Base-by-base conservation (phyloP, 345 rosid species). In the Populus davidiana region DNA sequence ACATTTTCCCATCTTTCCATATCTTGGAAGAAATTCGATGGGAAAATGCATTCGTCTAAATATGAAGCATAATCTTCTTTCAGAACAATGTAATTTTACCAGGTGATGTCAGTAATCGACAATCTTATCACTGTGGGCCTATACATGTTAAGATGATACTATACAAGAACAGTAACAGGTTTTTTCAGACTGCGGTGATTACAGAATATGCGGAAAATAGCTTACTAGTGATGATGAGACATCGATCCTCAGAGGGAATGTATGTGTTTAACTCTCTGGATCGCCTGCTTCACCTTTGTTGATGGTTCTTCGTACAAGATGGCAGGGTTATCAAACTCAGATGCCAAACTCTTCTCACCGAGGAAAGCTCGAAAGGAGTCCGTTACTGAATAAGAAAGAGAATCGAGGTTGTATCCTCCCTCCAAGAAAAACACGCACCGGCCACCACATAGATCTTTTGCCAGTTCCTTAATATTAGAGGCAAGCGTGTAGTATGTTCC, bases 321-420 rank as follows among this genome's bases (percentile, higher is more conserved):
- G 6, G 91, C 91, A 25, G 96, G 97, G 69, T 93, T 81, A 67
- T 95, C 99, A 43, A 95, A 93, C 87, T 87, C 88, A 0, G 87
- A 77, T 13, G 99, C 97, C 84, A 84, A 80, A 47, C 98, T 95
- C 29, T 83, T 80, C 78, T 95, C 99, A 11, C 93, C 97, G 1
- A 93, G 89, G 75, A 95, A 89, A 38, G 98, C 99, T 5, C 93
- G 86, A 80, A 95, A 95, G 17, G 93, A 87, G 80, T 93, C 99
- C 3, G 94, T 89, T 47, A 93, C 97, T 0, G 99, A 93, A 69
- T 91, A 77, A 9, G 99, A 91, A 71, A 95, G 93, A 25, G 99
- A 90, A 23, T 90, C 82, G 64, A 93, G 98, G 83, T 95, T 95
- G 89, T 93, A 91, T 38, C 99, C 99, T 62, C 99, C 99, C 84